Base-by-base conservation (phyloP, 495 filamentous ascomycete species). In the Xylaria scruposa region DNA sequence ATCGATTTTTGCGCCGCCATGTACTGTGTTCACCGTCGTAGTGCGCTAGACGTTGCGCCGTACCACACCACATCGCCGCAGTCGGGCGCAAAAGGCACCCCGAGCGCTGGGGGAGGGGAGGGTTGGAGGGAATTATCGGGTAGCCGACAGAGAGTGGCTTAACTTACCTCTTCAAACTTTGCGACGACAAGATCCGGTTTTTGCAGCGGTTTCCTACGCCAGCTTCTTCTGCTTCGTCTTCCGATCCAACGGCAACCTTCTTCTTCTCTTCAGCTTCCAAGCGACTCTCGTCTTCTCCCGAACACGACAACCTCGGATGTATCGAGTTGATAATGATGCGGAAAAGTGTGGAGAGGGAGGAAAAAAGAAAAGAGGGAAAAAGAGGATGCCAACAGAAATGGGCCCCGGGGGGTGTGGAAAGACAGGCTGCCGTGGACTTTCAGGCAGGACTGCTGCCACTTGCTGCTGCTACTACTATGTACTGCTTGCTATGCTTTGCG, bases 251-350 rank as follows among this genome's bases (percentile, higher is more conserved):
- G 62, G 44, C 70, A 72, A 68, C 70, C 53, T 67, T 61, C 60
- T 59, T 71, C 70, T 59, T 71, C 70, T 51, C 70, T 73, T 70
- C 73, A 73, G 66, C 70, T 47, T 73, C 72, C 70, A 72, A 75
- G 72, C 56, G 51, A 70, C 69, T 72, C 66, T 72, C 64, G 42
- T 68, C 70, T 67, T 72, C 70, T 68, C 70, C 70, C 64, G 58
- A 72, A 67, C 63, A 68, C 70, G 21, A 51, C 70, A 63, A 67
- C 70, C 64, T 68, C 70, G 65, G 56, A 63, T 54, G 64, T 72
- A 60, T 68, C 54, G 51, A 68, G 64, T 61, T 53, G 54, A 54
- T 63, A 56, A 63, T 56, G 36, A 51, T 68, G 64, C 64, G 54
- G n/a, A 63, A 63, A 72, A 54, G 70, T 68, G 70, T 72, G 70